phyloP scores from a whole-genome alignment of 495 filamentous ascomycete genomes.

The Penicillium ochrochloron region DNA sequence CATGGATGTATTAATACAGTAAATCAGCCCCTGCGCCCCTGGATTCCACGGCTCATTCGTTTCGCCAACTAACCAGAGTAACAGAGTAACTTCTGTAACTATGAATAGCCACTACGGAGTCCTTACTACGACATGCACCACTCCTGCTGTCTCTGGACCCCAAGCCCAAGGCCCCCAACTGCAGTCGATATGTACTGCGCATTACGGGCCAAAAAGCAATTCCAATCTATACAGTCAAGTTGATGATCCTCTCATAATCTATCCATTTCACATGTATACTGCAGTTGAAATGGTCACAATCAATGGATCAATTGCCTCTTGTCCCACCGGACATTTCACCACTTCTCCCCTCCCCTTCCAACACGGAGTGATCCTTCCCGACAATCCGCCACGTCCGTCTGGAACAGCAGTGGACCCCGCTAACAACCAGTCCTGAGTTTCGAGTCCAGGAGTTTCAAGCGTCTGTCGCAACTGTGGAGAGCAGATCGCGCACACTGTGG shows the following conservation, averaged over 20 bases:
- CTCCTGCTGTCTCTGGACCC: neutral
- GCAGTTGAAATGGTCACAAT: neutral
- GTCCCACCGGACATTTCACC: neutral
- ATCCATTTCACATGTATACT: neutral
- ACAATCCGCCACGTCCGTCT: neutral
- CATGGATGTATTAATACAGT: neutral
- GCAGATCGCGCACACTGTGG: neutral
- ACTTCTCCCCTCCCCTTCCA: neutral
- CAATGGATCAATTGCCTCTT: neutral
- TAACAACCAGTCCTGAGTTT: neutral
- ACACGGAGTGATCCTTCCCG: constrained; percentile 1
- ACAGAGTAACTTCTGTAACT: no score
- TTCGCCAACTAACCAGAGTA: no score
- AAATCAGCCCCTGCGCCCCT: constrained; percentile 28
- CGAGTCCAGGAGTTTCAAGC: neutral
- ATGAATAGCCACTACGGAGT: constrained; percentile 6
- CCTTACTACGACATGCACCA: neutral
- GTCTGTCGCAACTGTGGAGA: neutral
- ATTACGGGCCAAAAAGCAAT: neutral
- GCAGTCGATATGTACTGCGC: neutral
- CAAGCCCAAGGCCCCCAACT: constrained; percentile 5
- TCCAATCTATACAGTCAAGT: neutral
- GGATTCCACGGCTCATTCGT: constrained; percentile 27
- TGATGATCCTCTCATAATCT: neutral
- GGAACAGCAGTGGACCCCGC: neutral